These are phyloP conservation scores for Echites panduratus DNA, from an alignment of 257 asterid genomes.

Conservation along the genomic window DNA sequence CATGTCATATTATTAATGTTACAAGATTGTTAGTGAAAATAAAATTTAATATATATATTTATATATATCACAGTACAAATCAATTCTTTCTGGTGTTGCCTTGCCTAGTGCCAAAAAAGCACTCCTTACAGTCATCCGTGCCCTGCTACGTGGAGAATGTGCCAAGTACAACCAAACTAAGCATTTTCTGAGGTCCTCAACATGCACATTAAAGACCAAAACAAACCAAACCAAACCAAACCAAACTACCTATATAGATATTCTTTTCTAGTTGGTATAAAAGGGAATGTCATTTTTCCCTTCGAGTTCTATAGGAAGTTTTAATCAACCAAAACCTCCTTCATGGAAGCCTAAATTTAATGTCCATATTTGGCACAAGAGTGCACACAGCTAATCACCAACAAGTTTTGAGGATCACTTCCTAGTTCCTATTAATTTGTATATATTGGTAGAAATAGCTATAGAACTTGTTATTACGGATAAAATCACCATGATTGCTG, in stretches of 20 bases:
- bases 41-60: too few species aligned
- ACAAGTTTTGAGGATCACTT: not conserved
- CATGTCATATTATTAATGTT: too few species aligned
- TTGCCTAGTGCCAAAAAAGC: too few species aligned
- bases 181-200: conserved; percentile 22
- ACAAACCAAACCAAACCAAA: too few species aligned
- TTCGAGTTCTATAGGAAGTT: not conserved
- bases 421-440: conserved; percentile 35
- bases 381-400: not conserved
- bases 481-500: conserved; percentile 51
- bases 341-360: not conserved
- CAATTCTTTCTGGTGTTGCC: too few species aligned
- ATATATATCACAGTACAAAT: too few species aligned
- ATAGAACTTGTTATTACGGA: conserved; percentile 68
- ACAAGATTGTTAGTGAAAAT: too few species aligned
- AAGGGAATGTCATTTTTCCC: not conserved
- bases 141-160: too few species aligned
- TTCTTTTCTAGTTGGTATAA: too few species aligned
- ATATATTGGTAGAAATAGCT: conserved; percentile 74
- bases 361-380: not conserved
- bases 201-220: not conserved
- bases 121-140: too few species aligned
- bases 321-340: not conserved
- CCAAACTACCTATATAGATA: too few species aligned
- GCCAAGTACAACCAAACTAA: too few species aligned